Percentiles rank a stretch among this genome's conserved stretches.
These are phyloP conservation scores for Speleostelium caveatum DNA, from an alignment of 78 protist species.

Conservation along the genomic window DNA sequence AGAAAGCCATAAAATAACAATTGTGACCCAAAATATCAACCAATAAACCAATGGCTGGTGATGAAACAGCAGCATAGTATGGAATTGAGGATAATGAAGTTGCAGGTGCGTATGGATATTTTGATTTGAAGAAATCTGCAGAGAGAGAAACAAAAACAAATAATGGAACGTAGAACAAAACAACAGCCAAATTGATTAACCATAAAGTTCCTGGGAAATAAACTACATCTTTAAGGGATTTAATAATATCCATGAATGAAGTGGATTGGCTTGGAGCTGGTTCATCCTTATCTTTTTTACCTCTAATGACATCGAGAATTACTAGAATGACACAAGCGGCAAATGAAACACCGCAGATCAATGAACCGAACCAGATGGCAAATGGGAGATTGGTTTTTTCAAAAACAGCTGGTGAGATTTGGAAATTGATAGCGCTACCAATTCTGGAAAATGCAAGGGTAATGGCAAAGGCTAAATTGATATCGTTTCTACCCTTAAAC, in stretches of 20 bases:
- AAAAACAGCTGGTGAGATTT: conserved; percentile 48
- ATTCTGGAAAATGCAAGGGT: conserved; percentile 75
- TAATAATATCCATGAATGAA: conserved; percentile 1
- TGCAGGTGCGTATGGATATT: neutral
- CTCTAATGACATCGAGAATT: conserved; percentile 42
- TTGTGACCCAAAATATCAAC: conserved; percentile 60
- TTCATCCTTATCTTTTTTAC: conserved; percentile 52
- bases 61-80: conserved; percentile 65
- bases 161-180: conserved; percentile 79
- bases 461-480: conserved; percentile 76
- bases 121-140: neutral
- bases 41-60: conserved; percentile 70
- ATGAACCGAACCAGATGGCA: conserved; percentile 83
- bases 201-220: conserved; percentile 70
- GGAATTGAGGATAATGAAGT: conserved; percentile 13
- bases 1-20: conserved; percentile 3
- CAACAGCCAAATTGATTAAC: conserved; percentile 53
- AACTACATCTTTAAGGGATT: conserved; percentile 42
- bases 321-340: conserved; percentile 24
- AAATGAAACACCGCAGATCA: conserved; percentile 68
- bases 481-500: conserved; percentile 74
- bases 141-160: conserved; percentile 67
- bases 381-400: neutral
- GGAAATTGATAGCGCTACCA: conserved; percentile 81
- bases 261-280: neutral